Conservation (phyloP, 148 eudicot genomes). For the Polygonum maritimum region DNA sequence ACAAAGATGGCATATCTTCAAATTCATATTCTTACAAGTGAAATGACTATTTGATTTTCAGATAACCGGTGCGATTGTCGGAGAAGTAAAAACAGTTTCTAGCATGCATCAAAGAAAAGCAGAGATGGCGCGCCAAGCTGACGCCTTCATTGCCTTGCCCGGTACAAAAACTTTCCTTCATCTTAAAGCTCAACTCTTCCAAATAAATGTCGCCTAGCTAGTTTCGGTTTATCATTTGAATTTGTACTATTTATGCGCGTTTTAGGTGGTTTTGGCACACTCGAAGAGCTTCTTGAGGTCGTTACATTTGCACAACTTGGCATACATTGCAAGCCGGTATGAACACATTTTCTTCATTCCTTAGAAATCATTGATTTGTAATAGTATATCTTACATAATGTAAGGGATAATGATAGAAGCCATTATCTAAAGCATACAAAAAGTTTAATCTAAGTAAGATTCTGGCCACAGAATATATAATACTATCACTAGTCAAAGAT, state of each 20-base stretch:
- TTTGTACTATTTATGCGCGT: neutral
- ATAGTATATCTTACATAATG: neutral
- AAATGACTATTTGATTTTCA: constrained; percentile 12
- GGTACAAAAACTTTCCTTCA: constrained; percentile 27
- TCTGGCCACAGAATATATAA: neutral
- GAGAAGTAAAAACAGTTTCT: constrained; percentile 77
- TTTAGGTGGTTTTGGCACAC: constrained; percentile 86
- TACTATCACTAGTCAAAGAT: neutral
- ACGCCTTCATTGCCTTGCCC: constrained; percentile 91
- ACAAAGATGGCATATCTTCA: neutral
- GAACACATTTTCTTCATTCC: constrained; percentile 5
- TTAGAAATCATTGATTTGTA: neutral
- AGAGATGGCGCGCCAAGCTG: constrained; percentile 97
- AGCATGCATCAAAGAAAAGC: constrained; percentile 97
- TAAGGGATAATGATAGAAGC: neutral
- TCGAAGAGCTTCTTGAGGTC: constrained; percentile 86
- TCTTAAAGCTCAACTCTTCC: neutral
- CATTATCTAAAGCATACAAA: neutral
- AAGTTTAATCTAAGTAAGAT: constrained; percentile 1
- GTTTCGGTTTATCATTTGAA: neutral
- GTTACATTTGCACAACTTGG: constrained; percentile 91
- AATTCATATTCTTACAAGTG: neutral
- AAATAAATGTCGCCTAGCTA: neutral
- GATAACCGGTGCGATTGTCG: constrained; percentile 81
- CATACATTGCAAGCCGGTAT: constrained; percentile 85